Evolutionary conservation across 805 yeast species (phyloP).

Genomic region (Saccharomycopsis olivae): DNA sequence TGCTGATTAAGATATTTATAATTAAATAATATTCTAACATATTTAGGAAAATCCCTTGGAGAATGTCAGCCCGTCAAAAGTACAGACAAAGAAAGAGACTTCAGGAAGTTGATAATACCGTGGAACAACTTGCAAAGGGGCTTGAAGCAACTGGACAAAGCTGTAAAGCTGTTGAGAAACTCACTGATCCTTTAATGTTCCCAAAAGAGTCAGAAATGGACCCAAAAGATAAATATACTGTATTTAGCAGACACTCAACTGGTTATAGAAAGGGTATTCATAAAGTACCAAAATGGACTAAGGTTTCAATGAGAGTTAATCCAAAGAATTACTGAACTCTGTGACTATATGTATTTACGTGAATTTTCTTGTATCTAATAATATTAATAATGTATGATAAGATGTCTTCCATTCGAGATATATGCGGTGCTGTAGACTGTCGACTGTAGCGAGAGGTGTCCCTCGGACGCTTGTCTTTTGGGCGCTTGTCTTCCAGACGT

Average conservation of each 20-base stretch:
- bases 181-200: conserved; percentile 33
- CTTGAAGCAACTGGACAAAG: conserved; percentile 27
- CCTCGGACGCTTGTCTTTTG: too few relatives aligned
- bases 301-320: conserved; percentile 64
- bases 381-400: too few relatives aligned
- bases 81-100: conserved; percentile 76
- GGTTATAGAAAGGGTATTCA: conserved; percentile 86
- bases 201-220: conserved; percentile 79
- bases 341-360: too few relatives aligned
- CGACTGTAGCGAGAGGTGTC: too few relatives aligned
- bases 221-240: conserved; percentile 77
- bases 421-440: too few relatives aligned
- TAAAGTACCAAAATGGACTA: conserved; percentile 87
- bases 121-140: conserved; percentile 51
- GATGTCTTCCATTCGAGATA: too few relatives aligned
- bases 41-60: conserved; percentile 60
- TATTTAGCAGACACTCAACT: conserved; percentile 62
- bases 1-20: background rate
- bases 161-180: conserved; percentile 26
- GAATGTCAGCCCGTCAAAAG: conserved; percentile 73
- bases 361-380: too few relatives aligned
- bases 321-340: conserved; percentile 64
- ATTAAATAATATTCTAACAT: background rate
- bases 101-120: conserved; percentile 69
- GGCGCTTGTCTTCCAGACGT: too few relatives aligned